phyloP scores from a whole-genome alignment of 2,329 filamentous ascomycete species.

The Elsinoe fawcettii region DNA sequence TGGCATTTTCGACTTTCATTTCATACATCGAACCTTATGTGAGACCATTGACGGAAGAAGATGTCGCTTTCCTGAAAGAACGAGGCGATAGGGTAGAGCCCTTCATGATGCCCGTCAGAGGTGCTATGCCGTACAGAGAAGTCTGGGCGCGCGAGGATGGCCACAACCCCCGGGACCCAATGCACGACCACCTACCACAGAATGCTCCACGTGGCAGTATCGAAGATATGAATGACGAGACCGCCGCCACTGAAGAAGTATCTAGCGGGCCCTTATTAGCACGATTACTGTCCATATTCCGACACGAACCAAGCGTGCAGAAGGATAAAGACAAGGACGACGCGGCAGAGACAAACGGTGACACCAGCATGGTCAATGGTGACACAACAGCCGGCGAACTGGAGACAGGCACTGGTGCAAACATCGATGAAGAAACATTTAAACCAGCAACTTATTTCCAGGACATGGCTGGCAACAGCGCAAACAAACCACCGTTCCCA shows the following conservation, averaged over 20 bases:
- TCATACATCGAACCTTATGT: slow-evolving; percentile 89
- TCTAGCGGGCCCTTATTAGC: slow-evolving; percentile 81
- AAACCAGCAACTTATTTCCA: slow-evolving; percentile 68
- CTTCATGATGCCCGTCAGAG: slow-evolving; percentile 78
- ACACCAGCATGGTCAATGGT: slow-evolving; percentile 33
- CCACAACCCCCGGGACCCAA: slow-evolving; percentile 62
- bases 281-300: slow-evolving; percentile 70
- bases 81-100: slow-evolving; percentile 71
- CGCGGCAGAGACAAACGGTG: slow-evolving; percentile 46
- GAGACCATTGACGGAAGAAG: slow-evolving; percentile 81
- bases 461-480: slow-evolving; percentile 20
- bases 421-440: slow-evolving; percentile 34
- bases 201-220: slow-evolving; percentile 81
- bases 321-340: slow-evolving; percentile 47
- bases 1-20: slow-evolving; percentile 88
- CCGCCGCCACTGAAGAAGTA: slow-evolving; percentile 81
- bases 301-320: slow-evolving; percentile 60
- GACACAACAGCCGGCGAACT: slow-evolving; percentile 31
- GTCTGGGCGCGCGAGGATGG: slow-evolving; percentile 94
- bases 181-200: slow-evolving; percentile 56
- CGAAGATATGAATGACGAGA: slow-evolving; percentile 77
- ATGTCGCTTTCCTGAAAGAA: slow-evolving; percentile 86
- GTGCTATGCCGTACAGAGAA: slow-evolving; percentile 78
- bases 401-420: slow-evolving; percentile 31
- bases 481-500: slow-evolving; percentile 37